Percentiles rank a stretch among this genome's conserved stretches.
These are phyloP conservation scores for Eragrostis curvula DNA, from an alignment of 176 grass and related monocot species.

Conservation along the genomic window DNA sequence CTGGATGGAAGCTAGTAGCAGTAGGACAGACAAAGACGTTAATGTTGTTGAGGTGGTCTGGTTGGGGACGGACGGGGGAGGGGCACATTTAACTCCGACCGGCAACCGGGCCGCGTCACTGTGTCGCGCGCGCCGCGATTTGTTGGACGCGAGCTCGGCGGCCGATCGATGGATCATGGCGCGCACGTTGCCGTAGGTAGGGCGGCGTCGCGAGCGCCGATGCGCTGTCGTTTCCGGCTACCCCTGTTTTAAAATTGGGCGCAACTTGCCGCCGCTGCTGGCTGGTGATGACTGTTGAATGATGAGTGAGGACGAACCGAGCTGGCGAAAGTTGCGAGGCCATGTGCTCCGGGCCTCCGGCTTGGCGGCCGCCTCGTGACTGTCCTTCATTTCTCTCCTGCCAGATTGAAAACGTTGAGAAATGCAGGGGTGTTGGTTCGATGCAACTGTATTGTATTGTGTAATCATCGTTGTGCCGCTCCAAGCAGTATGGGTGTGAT, in stretches of 20 bases:
- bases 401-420: conserved; percentile 8
- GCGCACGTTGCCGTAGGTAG: conserved; percentile 30
- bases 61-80: background rate
- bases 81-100: background rate
- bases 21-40: conserved; percentile 26
- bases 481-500: background rate
- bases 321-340: conserved; percentile 10
- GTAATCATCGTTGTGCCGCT: background rate
- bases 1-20: conserved; percentile 8
- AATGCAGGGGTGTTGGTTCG: background rate
- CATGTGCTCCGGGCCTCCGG: conserved; percentile 25
- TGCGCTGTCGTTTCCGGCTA: conserved; percentile 36
- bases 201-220: conserved; percentile 32
- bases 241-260: background rate
- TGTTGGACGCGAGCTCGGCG: no score
- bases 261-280: background rate
- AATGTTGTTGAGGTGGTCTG: conserved; percentile 36
- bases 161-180: conserved; percentile 18
- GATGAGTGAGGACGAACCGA: background rate
- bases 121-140: background rate
- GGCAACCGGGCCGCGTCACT: background rate
- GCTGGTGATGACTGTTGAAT: background rate
- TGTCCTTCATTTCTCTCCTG: background rate
- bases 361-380: background rate
- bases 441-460: background rate